Evolutionary conservation across 2,329 filamentous ascomycete species (phyloP), one percentile per base, ranked within the genome.

Genomic region (Xylaria sp.): DNA sequence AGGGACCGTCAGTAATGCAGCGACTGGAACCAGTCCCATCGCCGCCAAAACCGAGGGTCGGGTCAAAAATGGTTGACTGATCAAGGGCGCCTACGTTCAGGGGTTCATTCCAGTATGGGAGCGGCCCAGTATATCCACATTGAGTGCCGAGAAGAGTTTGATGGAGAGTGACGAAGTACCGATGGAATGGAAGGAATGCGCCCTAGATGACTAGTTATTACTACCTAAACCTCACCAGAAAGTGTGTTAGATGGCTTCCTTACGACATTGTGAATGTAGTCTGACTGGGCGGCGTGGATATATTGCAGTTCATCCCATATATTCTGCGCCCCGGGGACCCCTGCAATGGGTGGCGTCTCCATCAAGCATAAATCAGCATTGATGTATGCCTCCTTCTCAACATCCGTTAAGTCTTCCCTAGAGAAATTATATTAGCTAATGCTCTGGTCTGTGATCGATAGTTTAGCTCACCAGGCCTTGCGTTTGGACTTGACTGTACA

Each of bases 291-390:
- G 14, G 58, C 53, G 21, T 67, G 64, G 4, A 53, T 57, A 27
- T 51, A 67, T 30, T 55, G 48, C 4, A 67, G 47, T 39, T 67
- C 64, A 39, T 67, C 64, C 64, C 64, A 67, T 6, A 58, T 11
- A 4, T 24, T 61, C 5, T 39, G 5, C 1, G 58, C 64, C 3
- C 64, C 64, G 9, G 39, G 19, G n/a, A 67, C 19, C 4, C 42
- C 53, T 3, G 57, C 32, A 24, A 54, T 32, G 19, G 64, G 57
- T 1, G 64, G 50, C 6, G 64, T 30, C 7, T 24, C 17, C 57
- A 67, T 67, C 42, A 67, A 50, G 64, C 64, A 67, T 34, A 61
- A 19, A 4, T 67, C 64, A 9, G 53, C 64, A 8, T 63, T n/a
- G 45, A 63, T 56, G 24, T 54, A 63, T 39, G 50, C 58, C n/a